phyloP scores from a whole-genome alignment of 2,329 filamentous ascomycete species.

The Mollisia scopiformis region DNA sequence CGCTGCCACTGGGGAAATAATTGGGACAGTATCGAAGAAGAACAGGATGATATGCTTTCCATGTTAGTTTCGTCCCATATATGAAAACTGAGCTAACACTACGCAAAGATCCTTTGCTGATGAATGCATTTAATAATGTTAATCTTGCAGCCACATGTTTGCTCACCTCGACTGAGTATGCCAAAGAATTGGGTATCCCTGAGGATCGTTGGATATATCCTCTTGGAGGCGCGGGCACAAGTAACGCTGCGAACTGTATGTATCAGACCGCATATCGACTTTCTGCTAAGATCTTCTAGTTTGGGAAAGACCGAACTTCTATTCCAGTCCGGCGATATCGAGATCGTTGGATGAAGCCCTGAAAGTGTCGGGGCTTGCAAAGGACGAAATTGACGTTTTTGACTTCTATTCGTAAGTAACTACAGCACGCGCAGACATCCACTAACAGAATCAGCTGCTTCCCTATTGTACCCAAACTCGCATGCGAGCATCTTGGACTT shows the following conservation, averaged over 20 bases:
- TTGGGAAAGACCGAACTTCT: slow-evolving; percentile 63
- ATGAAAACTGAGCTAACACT: slow-evolving; percentile 15
- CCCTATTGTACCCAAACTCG: slow-evolving; percentile 70
- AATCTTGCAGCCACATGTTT: slow-evolving; percentile 65
- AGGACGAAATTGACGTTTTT: slow-evolving; percentile 58
- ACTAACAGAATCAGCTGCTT: slow-evolving; percentile 56
- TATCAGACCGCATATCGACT: not conserved
- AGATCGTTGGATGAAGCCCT: slow-evolving; percentile 59
- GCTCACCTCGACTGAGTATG: slow-evolving; percentile 59
- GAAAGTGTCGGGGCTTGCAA: slow-evolving; percentile 46
- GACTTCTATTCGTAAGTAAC: slow-evolving; percentile 65
- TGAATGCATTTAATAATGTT: slow-evolving; percentile 74
- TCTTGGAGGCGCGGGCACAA: slow-evolving; percentile 64
- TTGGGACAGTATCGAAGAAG: slow-evolving; percentile 54
- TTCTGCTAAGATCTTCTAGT: slow-evolving; percentile 43
- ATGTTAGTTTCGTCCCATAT: slow-evolving; percentile 47
- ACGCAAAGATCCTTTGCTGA: slow-evolving; percentile 64
- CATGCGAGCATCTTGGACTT: slow-evolving; percentile 60
- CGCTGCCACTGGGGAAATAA: slow-evolving; percentile 49
- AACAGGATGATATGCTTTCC: slow-evolving; percentile 72
- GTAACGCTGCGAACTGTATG: slow-evolving; percentile 58
- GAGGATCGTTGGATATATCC: slow-evolving; percentile 64
- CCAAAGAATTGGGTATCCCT: slow-evolving; percentile 56
- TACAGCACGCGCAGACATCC: not conserved
- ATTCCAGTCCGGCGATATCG: slow-evolving; percentile 60